phyloP scores from a whole-genome alignment of 2,329 filamentous ascomycete species.

The Nothophoma quercina region DNA sequence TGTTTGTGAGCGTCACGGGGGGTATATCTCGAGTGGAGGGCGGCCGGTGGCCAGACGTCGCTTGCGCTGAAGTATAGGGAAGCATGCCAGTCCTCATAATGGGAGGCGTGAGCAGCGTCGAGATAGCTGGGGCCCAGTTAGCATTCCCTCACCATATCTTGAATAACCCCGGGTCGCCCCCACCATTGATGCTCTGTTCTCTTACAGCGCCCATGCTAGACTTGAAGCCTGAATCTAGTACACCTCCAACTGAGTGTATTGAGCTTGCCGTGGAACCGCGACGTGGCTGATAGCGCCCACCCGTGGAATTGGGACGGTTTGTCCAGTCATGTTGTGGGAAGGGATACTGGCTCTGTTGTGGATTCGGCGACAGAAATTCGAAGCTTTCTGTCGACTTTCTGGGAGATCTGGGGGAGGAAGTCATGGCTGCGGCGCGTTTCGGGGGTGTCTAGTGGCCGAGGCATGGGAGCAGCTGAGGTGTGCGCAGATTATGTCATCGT shows the following conservation, averaged over 20 bases:
- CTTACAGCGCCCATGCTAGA: constrained; percentile 65
- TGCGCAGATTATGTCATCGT: constrained; percentile 7
- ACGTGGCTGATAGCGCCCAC: constrained; percentile 62
- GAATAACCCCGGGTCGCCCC: background rate
- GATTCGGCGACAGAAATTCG: constrained; percentile 54
- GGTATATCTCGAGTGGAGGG: constrained; percentile 91
- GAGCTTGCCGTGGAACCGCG: constrained; percentile 88
- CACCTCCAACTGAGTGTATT: constrained; percentile 84
- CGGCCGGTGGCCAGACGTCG: constrained; percentile 76
- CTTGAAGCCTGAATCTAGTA: constrained; percentile 73
- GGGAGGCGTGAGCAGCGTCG: constrained; percentile 87
- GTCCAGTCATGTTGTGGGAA: constrained; percentile 66
- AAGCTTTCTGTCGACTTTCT: constrained; percentile 59
- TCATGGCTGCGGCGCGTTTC: constrained; percentile 43
- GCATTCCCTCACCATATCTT: constrained; percentile 3
- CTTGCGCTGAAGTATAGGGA: constrained; percentile 75
- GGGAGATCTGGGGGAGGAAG: constrained; percentile 50
- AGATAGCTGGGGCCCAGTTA: constrained; percentile 71
- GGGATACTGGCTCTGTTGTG: constrained; percentile 57
- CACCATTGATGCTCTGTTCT: constrained; percentile 84
- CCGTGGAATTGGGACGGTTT: constrained; percentile 55
- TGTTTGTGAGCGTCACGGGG: constrained; percentile 88
- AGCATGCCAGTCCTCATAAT: constrained; percentile 88
- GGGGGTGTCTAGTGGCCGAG: constrained; percentile 40
- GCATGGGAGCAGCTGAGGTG: constrained; percentile 37